Percentiles rank a stretch among this genome's conserved stretches.
phyloP scores from a whole-genome alignment of 345 rosid genomes.

The Eucalyptus polyanthemos region DNA sequence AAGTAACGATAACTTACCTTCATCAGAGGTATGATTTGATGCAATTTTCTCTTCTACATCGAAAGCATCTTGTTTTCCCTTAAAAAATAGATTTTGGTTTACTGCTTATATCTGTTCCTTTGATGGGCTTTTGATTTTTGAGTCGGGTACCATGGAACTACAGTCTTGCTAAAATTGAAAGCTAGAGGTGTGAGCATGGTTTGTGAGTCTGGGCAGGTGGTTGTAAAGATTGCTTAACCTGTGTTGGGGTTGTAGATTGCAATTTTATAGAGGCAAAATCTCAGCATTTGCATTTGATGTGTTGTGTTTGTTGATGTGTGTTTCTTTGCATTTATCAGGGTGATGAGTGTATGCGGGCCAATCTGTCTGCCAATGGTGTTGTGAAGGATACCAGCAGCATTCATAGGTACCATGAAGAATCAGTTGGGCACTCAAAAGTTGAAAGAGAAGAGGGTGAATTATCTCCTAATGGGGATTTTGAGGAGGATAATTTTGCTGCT shows the following conservation, averaged over 20 bases:
- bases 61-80: not conserved
- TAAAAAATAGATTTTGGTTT: not conserved
- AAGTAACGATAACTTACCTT: constrained; percentile 32
- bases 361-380: constrained; percentile 38
- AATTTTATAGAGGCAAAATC: not conserved
- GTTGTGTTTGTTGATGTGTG: not conserved
- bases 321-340: constrained; percentile 23
- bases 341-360: constrained; percentile 29
- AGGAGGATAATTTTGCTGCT: constrained; percentile 78
- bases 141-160: not conserved
- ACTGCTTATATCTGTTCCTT: not conserved
- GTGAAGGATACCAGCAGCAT: constrained; percentile 22
- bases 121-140: not conserved
- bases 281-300: not conserved
- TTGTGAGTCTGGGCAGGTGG: not conserved
- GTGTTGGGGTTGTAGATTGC: not conserved
- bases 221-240: not conserved
- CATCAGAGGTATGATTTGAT: constrained; percentile 38
- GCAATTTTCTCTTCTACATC: not conserved
- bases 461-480: constrained; percentile 90
- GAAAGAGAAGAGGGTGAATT: constrained; percentile 99
- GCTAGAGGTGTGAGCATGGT: not conserved
- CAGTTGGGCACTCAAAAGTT: constrained; percentile 38
- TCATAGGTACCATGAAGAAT: constrained; percentile 40
- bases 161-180: not conserved